Evolutionary conservation across 2,329 filamentous ascomycete species (phyloP).

Genomic region (Fusarium temperatum): DNA sequence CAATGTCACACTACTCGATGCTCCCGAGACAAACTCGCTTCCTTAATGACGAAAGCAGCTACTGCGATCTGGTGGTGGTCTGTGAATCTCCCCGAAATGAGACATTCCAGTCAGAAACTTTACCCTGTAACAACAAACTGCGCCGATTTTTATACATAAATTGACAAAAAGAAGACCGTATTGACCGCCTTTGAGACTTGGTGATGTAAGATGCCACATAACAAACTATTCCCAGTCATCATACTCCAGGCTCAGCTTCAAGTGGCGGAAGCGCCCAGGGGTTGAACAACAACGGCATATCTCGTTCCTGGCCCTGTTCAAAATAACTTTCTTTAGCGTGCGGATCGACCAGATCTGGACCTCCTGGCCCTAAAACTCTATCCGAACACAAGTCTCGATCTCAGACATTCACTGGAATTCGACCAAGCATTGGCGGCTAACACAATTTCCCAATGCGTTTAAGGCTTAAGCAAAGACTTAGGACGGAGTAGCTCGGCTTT

Average conservation of each 20-base stretch:
- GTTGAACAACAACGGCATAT: background rate
- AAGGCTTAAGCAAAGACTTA: background rate
- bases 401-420: conserved; percentile 16
- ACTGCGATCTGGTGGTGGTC: background rate
- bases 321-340: background rate
- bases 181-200: background rate
- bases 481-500: background rate
- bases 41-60: background rate
- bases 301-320: conserved; percentile 6
- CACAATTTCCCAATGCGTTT: conserved; percentile 3
- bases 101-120: background rate
- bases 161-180: background rate
- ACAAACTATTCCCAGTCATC: fast-evolving
- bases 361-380: conserved; percentile 10
- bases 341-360: background rate
- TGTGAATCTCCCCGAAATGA: background rate
- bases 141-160: fast-evolving
- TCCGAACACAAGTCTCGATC: background rate
- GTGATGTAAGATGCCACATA: background rate
- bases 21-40: background rate
- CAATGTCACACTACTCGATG: background rate
- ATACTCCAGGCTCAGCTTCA: background rate
- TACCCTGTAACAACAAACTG: background rate
- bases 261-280: conserved; percentile 1
- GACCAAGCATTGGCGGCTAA: background rate